Conservation (phyloP, 2,329 filamentous ascomycete species). For the Ophiobolus disseminans region DNA sequence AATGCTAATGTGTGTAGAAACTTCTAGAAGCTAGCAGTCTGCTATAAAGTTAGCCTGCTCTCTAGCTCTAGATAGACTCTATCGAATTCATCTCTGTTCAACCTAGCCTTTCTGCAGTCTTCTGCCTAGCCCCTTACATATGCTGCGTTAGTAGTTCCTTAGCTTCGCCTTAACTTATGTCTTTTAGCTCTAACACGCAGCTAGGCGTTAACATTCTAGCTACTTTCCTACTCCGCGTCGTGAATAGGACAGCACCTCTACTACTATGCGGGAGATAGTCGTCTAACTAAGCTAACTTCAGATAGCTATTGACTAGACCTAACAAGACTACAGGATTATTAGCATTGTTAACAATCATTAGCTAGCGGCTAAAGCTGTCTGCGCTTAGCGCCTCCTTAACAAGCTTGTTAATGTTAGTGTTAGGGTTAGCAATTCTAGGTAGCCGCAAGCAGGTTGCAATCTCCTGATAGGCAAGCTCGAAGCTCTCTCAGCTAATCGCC, state of each 20-base stretch:
- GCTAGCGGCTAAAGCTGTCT: conserved; percentile 40
- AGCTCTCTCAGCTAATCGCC: conserved; percentile 25
- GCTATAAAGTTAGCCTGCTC: too few relatives aligned
- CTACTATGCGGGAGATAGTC: conserved; percentile 42
- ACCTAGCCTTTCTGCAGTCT: too few relatives aligned
- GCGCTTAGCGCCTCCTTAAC: conserved; percentile 45
- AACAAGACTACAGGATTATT: conserved; percentile 50
- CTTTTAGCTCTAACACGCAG: too few relatives aligned
- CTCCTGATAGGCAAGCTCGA: conserved; percentile 29
- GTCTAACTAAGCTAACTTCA: too few relatives aligned
- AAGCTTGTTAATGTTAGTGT: conserved; percentile 46
- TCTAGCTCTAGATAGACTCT: too few relatives aligned
- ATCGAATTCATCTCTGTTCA: too few relatives aligned
- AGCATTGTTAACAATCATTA: conserved; percentile 56
- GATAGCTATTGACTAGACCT: too few relatives aligned
- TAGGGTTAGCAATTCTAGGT: conserved; percentile 29
- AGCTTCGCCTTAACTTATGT: conserved; percentile 27
- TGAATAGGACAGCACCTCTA: conserved; percentile 43
- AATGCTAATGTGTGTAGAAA: too few relatives aligned
- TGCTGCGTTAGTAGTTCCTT: conserved; percentile 11
- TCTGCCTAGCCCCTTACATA: too few relatives aligned
- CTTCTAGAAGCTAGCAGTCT: too few relatives aligned
- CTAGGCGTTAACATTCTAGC: conserved; percentile 13
- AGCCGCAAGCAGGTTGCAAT: conserved; percentile 19
- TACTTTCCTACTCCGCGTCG: conserved; percentile 22